Evolutionary conservation across 2,329 filamentous ascomycete species (phyloP).

Genomic region (Trichoderma pleuroti): DNA sequence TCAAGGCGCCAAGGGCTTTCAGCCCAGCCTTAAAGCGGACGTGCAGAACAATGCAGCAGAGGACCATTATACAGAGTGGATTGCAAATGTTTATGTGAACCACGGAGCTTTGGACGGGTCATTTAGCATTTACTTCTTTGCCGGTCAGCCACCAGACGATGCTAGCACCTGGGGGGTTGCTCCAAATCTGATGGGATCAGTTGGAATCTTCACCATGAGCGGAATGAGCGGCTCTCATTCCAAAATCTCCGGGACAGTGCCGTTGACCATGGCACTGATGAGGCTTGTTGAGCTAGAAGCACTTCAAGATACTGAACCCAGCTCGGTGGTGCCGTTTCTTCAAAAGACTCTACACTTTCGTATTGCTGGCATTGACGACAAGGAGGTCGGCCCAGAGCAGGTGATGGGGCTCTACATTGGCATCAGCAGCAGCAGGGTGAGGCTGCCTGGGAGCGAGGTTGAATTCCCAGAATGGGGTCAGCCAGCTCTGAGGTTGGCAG

Average conservation of each 20-base stretch:
- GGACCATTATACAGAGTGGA: conserved; percentile 59
- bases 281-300: conserved; percentile 37
- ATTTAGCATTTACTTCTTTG: conserved; percentile 64
- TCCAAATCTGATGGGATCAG: conserved; percentile 57
- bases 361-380: conserved; percentile 28
- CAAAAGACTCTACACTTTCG: conserved; percentile 35
- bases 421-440: conserved; percentile 32
- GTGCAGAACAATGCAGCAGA: conserved; percentile 32
- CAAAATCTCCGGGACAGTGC: conserved; percentile 48
- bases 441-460: conserved; percentile 24
- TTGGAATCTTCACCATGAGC: conserved; percentile 52
- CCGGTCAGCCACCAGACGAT: conserved; percentile 51
- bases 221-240: conserved; percentile 32
- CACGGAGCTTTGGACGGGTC: conserved; percentile 59
- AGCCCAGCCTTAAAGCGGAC: conserved; percentile 28
- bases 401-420: conserved; percentile 32
- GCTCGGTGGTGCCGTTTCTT: conserved; percentile 42
- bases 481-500: conserved; percentile 24
- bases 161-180: conserved; percentile 49
- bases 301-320: conserved; percentile 37
- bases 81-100: conserved; percentile 61
- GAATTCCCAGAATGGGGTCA: conserved; percentile 31
- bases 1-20: neutral
- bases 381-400: conserved; percentile 25
- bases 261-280: conserved; percentile 49